Evolutionary conservation across 73 alveolate species (phyloP).

Genomic region (Paramecium biaurelia): DNA sequence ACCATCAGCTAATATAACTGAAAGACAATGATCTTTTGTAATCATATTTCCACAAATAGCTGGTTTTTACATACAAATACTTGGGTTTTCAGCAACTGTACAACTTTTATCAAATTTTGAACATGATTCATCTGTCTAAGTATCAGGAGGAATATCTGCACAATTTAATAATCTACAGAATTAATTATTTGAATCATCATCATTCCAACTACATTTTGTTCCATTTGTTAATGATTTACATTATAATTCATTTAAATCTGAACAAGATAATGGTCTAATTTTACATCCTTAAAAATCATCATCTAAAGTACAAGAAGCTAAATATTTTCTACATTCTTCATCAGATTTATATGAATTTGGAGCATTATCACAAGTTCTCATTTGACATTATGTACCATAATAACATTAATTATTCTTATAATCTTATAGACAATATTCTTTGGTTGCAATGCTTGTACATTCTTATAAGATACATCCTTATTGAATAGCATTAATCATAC

Average conservation of each 20-base stretch:
- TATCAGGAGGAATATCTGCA: neutral
- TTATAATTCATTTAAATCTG: neutral
- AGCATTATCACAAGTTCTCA: neutral
- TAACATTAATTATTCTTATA: neutral
- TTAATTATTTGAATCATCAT: neutral
- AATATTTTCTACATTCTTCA: neutral
- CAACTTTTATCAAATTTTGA: neutral
- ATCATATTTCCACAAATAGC: neutral
- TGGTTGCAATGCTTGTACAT: neutral
- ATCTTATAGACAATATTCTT: neutral
- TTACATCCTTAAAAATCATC: neutral
- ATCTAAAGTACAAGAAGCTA: neutral
- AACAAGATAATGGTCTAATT: neutral
- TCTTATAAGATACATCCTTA: neutral
- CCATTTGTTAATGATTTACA: neutral
- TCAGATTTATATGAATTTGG: neutral
- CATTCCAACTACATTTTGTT: constrained; percentile 7
- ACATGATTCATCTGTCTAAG: neutral
- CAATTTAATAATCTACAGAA: neutral
- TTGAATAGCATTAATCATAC: neutral
- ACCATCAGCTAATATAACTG: neutral
- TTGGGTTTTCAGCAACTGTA: neutral
- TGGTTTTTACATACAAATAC: neutral
- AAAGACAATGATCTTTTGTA: neutral
- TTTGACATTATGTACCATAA: neutral